A percentile compares a stretch with the other conserved stretches of the same genome.
Evolutionary conservation across 2,329 filamentous ascomycete species (phyloP).

Genomic region (Epichloe glyceriae): DNA sequence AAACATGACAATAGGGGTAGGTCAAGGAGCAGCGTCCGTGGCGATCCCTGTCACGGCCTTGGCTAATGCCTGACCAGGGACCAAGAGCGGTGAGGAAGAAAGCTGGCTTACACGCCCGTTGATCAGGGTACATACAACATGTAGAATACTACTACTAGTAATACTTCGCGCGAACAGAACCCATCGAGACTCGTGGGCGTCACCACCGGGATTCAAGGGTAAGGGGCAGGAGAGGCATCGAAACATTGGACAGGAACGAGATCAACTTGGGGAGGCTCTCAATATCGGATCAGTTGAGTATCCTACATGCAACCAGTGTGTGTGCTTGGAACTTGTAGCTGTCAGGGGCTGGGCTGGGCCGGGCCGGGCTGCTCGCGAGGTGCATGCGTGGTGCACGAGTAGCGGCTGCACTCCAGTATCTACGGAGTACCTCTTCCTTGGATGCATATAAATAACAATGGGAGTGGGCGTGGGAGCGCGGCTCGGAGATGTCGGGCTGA

Average conservation of each 20-base stretch:
- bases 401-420: background rate
- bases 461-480: no score
- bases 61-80: constrained; percentile 1
- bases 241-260: background rate
- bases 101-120: background rate
- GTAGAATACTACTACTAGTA: background rate
- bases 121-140: no score
- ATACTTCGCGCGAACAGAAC: background rate
- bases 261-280: background rate
- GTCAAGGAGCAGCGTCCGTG: background rate
- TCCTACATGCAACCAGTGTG: background rate
- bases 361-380: background rate
- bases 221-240: no score
- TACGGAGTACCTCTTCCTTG: no score
- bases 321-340: background rate
- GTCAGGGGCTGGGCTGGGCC: background rate
- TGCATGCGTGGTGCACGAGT: background rate
- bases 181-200: background rate
- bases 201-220: no score
- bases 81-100: constrained; percentile 3
- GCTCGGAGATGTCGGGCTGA: no score
- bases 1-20: background rate
- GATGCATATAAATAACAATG: background rate
- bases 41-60: constrained; percentile 3
- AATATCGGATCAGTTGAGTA: background rate